phyloP scores from a whole-genome alignment of 108 stramenopile genomes.

The Discostella stelligeroides region DNA sequence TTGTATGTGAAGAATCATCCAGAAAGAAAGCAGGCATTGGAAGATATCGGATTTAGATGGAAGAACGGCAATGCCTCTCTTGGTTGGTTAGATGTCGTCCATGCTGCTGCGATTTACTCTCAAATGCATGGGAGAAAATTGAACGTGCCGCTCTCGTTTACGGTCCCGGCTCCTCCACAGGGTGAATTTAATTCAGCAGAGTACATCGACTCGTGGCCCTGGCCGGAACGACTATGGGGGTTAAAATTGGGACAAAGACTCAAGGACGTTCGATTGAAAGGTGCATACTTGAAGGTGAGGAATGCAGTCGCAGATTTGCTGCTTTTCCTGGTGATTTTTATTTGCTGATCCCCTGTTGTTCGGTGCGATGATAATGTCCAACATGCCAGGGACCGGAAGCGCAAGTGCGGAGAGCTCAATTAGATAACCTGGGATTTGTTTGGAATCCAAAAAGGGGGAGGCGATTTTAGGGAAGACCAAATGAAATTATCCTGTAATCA shows the following conservation, averaged over 20 bases:
- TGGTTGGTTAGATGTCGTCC: constrained; percentile 82
- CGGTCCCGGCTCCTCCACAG: constrained; percentile 60
- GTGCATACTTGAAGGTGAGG: constrained; percentile 57
- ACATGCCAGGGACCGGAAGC: constrained; percentile 58
- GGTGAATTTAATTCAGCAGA: constrained; percentile 1
- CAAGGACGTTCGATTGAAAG: constrained; percentile 78
- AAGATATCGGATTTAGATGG: constrained; percentile 75
- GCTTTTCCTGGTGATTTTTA: too few species aligned
- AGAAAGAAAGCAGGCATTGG: constrained; percentile 52
- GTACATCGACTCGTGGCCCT: constrained; percentile 61
- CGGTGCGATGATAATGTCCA: too few species aligned
- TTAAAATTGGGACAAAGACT: constrained; percentile 78
- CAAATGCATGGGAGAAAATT: constrained; percentile 67
- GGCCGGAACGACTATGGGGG: constrained; percentile 79
- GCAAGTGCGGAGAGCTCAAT: constrained; percentile 58
- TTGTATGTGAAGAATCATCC: constrained; percentile 79
- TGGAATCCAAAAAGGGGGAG: constrained; percentile 71
- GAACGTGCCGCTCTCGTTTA: constrained; percentile 71
- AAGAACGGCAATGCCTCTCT: constrained; percentile 69
- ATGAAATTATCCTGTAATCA: neutral
- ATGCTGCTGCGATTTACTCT: constrained; percentile 87
- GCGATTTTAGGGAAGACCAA: constrained; percentile 1
- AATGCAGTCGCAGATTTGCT: too few species aligned
- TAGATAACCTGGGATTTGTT: constrained; percentile 80
- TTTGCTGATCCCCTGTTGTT: too few species aligned